Base-by-base conservation (phyloP, 2,329 filamentous ascomycete species). In the Albophoma yamanashiensis region DNA sequence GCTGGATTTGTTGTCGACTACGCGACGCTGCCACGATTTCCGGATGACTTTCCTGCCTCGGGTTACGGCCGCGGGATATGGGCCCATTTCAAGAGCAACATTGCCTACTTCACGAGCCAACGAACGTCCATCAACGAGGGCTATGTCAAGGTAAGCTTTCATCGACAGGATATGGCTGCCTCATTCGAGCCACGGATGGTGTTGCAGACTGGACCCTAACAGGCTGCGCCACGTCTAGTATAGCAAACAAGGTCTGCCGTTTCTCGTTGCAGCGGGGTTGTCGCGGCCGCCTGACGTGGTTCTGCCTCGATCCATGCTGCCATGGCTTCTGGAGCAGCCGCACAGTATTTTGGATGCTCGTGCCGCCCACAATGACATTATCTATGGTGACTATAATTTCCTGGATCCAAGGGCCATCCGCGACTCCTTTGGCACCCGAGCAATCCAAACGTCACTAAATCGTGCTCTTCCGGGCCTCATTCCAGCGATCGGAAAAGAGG, bases 301-400 rank as follows among this genome's bases (percentile, higher is more conserved):
- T 55, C 67, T 80, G 3, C 78, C 78, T 2, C 71, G 70, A 4
- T 73, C 71, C 0, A 76, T 79, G 64, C 73, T 77, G 12, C 64
- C 69, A 8, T 80, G 78, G 78, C 72, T 80, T 66, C 71, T 79
- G 60, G 75, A 78, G 55, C 74, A 77, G 63, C 77, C 78, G 17
- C 78, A 80, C 60, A 64, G 67, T 31, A 64, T 76, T 2, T 67
- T 79, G 38, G 78, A 76, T 1, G 70, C 76, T 1, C 67, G 73
- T 55, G 69, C 74, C 1, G 76, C 78, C 0, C 78, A 79, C 62
- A 70, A 73, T 43, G 69, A 72, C n/a, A 63, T 73, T 4, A 65
- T 78, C 1, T 71, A 75, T 58, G 67, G 68, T 25, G 66, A 73
- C 43, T 77, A 77, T 65, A 78, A 79, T 63, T 79, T 80, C 60